Evolutionary conservation across 345 rosid genomes (phyloP), one percentile per base, ranked within the genome.

Genomic region (Brassica juncea): DNA sequence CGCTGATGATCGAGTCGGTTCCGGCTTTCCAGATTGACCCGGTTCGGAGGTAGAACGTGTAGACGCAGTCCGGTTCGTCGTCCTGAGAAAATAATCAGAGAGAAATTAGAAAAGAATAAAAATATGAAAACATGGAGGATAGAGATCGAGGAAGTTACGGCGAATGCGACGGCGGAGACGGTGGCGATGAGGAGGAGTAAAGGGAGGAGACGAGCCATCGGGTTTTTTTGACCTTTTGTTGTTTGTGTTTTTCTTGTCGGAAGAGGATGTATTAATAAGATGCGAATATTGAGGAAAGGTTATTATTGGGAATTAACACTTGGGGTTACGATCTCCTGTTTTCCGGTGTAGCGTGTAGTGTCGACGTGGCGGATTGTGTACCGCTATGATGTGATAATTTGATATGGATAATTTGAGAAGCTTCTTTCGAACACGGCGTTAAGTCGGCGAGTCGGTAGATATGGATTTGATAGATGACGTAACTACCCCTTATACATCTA

Each of bases 21-120:
- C 98, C 97, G 23, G 87, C 98, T 82, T 91, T 92, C 71, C 89
- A n/a, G 82, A 94, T 85, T 68, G 98, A 91, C 7, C 98, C 97
- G 4, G 98, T 92, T 70, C 97, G 71, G 2, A 91, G 15, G 82
- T 76, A 94, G 31, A 88, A 65, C 4, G 97, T 86, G 84, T 88
- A 92, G 1, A 92, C 94, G 64, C 97, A 94, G 58, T 89, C 90
- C 6, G 79, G 72, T 3, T 77, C 84, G 28, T 80, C 83, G 0
- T 84, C 89, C 90, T 88, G 84, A 44, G 2, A 0, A n/a, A n/a
- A 75, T 16, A 39, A 62, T 8, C 39, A 57, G 6, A 28, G 3
- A 52, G 0, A 16, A 49, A 21, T 44, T 44, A 44, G 52, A 44
- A 3, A 44, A 11, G n/a, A 3, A 8, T 1, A 44, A 44, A 12